These are phyloP conservation scores for Spiromastix sp. DNA, from an alignment of 2,329 filamentous ascomycete species.

Conservation along the genomic window DNA sequence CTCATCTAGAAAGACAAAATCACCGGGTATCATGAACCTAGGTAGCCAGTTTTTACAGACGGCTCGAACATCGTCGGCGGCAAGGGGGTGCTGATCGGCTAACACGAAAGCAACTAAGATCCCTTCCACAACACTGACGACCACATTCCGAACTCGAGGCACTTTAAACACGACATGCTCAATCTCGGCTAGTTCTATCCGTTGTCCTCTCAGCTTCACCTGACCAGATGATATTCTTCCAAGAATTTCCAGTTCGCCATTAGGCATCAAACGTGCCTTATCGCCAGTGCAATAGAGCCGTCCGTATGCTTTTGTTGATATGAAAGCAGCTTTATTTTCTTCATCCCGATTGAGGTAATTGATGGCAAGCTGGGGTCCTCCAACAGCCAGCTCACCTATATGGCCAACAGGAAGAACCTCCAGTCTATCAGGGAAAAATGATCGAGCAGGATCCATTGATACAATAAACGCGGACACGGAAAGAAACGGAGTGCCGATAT, in stretches of 20 bases:
- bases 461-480: conserved; percentile 72
- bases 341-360: conserved; percentile 74
- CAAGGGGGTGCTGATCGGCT: conserved; percentile 33
- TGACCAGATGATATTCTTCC: conserved; percentile 72
- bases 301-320: conserved; percentile 54
- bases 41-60: conserved; percentile 68
- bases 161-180: conserved; percentile 59
- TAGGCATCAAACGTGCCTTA: conserved; percentile 56
- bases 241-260: conserved; percentile 70
- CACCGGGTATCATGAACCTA: conserved; percentile 69
- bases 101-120: conserved; percentile 67
- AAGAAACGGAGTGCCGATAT: conserved; percentile 67
- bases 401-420: conserved; percentile 54
- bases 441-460: conserved; percentile 32
- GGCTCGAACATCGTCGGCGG: conserved; percentile 38
- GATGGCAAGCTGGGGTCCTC: conserved; percentile 66
- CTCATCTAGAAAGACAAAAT: conserved; percentile 52
- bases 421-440: conserved; percentile 19
- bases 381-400: conserved; percentile 69
- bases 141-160: conserved; percentile 52
- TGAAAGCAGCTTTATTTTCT: conserved; percentile 62
- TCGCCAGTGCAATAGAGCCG: conserved; percentile 77
- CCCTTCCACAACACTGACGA: conserved; percentile 57
- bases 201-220: conserved; percentile 75
- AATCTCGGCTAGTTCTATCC: conserved; percentile 79